These are phyloP conservation scores for Edaphochlamys debaryana DNA, from an alignment of 139 green algal genomes.

Conservation along the genomic window DNA sequence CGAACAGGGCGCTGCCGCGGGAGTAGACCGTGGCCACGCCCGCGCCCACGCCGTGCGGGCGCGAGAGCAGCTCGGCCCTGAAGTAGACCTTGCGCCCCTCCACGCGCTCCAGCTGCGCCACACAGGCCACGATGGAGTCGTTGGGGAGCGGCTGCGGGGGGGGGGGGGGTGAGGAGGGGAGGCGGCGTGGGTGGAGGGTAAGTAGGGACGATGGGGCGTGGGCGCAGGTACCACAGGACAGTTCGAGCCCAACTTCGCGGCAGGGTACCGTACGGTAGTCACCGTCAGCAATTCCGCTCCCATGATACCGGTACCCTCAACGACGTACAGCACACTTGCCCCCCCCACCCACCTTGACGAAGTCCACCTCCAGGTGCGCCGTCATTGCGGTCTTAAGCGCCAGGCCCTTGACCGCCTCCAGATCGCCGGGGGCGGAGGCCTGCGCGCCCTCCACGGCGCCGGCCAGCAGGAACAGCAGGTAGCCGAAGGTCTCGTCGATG, in stretches of 20 bases:
- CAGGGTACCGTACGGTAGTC: too few species aligned
- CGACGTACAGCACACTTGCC: not conserved
- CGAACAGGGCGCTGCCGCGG: conserved; percentile 4
- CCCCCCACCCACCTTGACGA: not conserved
- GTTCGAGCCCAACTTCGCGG: too few species aligned
- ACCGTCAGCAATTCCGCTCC: too few species aligned
- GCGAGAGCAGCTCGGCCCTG: not conserved
- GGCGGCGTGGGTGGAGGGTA: not conserved
- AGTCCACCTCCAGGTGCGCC: conserved; percentile 13
- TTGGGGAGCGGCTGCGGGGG: conserved; percentile 1
- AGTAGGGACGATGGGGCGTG: too few species aligned
- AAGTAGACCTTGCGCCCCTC: conserved; percentile 32
- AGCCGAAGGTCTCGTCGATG: conserved; percentile 15
- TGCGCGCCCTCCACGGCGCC: not conserved
- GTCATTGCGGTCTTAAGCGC: not conserved
- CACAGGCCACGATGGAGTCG: not conserved
- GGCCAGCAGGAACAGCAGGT: conserved; percentile 11
- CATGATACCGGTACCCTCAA: too few species aligned
- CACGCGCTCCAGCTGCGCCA: not conserved
- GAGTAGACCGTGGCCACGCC: not conserved
- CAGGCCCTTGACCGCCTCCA: not conserved
- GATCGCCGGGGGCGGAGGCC: not conserved
- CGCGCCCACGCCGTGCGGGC: not conserved
- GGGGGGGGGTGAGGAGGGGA: not conserved
- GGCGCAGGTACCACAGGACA: too few species aligned